Evolutionary conservation across 192 early-diverging fungal genomes (phyloP), one percentile per base, ranked within the genome.

Genomic region (Backusella mclennaniae): DNA sequence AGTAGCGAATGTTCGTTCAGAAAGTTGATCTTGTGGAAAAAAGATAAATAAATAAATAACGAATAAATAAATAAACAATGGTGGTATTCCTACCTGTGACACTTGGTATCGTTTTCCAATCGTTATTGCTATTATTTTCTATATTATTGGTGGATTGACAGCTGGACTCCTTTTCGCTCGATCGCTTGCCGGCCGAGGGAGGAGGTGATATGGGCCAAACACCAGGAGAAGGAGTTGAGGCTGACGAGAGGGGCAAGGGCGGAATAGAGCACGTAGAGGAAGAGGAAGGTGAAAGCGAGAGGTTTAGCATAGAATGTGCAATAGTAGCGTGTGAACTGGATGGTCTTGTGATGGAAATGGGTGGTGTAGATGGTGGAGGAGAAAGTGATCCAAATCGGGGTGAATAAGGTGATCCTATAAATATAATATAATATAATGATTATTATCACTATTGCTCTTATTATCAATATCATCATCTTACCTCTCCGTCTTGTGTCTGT

Each of bases 51-150:
- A 46, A 67, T 26, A 17, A 68, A 68, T 21, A 26, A 15, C 6
- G 15, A 35, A 11, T 19, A 29, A 53, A 73, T 46, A 31, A 23
- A 14, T 12, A 7, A n/a, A 11, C 19, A 17, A 17, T 4, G 15
- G 0, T 15, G 4, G 14, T 4, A 3, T 15, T 42, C 46, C 70
- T 77, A 82, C 76, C 80, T 77, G 77, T 82, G 15, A 82, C 74
- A 73, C 80, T 82, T 33, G 80, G 80, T 67, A 82, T 82, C 17
- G 76, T 49, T 46, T 49, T 78, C 69, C 73, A 74, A 41, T 82
- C 71, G 46, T 53, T 70, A 63, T 12, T 39, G 38, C 38, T 11
- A 12, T 39, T 39, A 19, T 71, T 66, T 33, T 67, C 44, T 31
- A 49, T 66, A n/a, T 68, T 69, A 31, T 29, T 69, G 29, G 36